Conservation (phyloP, 768 basidiomycete genomes). For the Hericium rajendrae region DNA sequence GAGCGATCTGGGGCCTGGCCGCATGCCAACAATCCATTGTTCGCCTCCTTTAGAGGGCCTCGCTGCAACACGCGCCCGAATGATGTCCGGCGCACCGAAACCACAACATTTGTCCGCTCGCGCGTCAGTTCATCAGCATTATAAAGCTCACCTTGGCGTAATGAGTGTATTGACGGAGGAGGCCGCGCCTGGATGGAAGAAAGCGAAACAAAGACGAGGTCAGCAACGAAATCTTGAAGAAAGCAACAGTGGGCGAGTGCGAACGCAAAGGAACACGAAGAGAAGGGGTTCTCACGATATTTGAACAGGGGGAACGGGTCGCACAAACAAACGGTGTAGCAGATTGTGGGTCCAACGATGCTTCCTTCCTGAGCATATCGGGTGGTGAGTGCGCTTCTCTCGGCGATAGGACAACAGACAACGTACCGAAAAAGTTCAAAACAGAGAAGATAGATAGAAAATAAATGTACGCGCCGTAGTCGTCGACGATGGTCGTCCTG, state of each 20-base stretch:
- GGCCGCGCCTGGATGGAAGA: constrained; percentile 46
- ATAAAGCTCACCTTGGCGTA: constrained; percentile 35
- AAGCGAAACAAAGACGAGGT: neutral
- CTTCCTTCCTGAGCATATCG: neutral
- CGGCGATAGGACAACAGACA: neutral
- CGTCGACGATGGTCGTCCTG: neutral
- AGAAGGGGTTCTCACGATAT: constrained; percentile 15
- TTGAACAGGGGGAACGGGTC: constrained; percentile 9
- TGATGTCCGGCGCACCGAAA: neutral
- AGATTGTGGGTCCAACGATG: constrained; percentile 4
- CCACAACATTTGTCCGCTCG: neutral
- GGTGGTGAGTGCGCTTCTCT: neutral
- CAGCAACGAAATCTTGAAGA: constrained; percentile 22
- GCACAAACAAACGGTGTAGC: constrained; percentile 1
- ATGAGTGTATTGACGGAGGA: constrained; percentile 61
- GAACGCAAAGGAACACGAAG: constrained; percentile 19
- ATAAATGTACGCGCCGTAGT: neutral
- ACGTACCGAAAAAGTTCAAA: neutral
- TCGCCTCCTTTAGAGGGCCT: neutral
- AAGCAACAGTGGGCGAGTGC: constrained; percentile 18
- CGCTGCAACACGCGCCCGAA: neutral
- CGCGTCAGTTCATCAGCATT: neutral
- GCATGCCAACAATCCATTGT: neutral
- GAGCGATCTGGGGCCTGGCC: neutral
- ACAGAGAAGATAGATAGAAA: constrained; percentile 1